These are phyloP conservation scores for Urtica urens DNA, from an alignment of 306 rosid genomes.

Conservation along the genomic window DNA sequence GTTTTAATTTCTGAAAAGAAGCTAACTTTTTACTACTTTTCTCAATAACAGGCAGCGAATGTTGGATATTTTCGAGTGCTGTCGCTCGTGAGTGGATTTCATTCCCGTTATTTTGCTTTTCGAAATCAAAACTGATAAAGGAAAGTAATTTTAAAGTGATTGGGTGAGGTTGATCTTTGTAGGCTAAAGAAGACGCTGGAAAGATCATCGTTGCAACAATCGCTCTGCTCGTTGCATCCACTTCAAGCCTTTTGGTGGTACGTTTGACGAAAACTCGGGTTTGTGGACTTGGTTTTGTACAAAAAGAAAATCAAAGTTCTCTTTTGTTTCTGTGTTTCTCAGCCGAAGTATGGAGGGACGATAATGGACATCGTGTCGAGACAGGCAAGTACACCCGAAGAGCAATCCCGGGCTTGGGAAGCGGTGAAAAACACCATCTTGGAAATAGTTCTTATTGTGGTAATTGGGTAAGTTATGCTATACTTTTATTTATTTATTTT, in stretches of 20 bases:
- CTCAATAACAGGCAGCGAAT: slow-evolving; percentile 23
- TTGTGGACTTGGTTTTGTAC: neutral
- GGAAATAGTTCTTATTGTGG: slow-evolving; percentile 39
- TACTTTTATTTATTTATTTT: neutral
- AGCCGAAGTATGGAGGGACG: slow-evolving; percentile 24
- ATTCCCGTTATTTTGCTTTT: neutral
- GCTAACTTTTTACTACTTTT: neutral
- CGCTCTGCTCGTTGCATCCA: slow-evolving; percentile 24
- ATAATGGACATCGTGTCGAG: slow-evolving; percentile 23
- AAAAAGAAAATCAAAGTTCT: neutral
- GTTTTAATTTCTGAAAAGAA: neutral
- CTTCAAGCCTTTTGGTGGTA: slow-evolving; percentile 21
- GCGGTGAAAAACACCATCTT: slow-evolving; percentile 60
- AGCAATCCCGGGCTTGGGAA: slow-evolving; percentile 21
- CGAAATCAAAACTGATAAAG: neutral
- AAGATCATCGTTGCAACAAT: slow-evolving; percentile 18
- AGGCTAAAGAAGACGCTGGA: slow-evolving; percentile 28
- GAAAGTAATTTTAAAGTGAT: neutral
- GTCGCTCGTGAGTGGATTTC: slow-evolving; percentile 26
- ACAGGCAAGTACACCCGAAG: slow-evolving; percentile 19
- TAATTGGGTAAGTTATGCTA: slow-evolving; percentile 40
- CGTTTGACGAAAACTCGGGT: neutral
- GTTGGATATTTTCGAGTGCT: slow-evolving; percentile 44
- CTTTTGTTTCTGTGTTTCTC: neutral
- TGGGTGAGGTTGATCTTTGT: neutral